Conservation (phyloP, 2,329 filamentous ascomycete species). For the Colletotrichum kahawae region DNA sequence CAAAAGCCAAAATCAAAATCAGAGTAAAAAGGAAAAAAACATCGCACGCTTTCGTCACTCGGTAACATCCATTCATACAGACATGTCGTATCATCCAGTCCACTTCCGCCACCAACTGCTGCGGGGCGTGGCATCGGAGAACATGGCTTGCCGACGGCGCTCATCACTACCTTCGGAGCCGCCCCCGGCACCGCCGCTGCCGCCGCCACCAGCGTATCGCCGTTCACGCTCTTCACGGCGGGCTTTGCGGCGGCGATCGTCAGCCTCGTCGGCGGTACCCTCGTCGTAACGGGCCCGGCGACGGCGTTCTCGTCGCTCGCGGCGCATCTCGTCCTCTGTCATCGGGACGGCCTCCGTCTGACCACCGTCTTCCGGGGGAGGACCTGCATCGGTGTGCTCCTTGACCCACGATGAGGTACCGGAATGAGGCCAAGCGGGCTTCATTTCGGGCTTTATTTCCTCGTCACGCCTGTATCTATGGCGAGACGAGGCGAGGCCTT, state of each 20-base stretch:
- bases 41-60: conserved; percentile 7
- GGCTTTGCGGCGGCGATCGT: conserved; percentile 48
- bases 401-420: conserved; percentile 72
- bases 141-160: conserved; percentile 45
- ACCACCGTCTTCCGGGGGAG: conserved; percentile 54
- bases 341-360: conserved; percentile 39
- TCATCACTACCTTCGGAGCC: conserved; percentile 51
- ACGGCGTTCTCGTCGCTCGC: conserved; percentile 52
- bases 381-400: conserved; percentile 66
- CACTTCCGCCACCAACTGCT: conserved; percentile 67
- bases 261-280: conserved; percentile 43
- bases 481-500: conserved; percentile 42
- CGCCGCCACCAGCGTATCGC: conserved; percentile 16
- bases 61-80: conserved; percentile 15
- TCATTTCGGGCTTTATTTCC: conserved; percentile 35
- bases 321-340: conserved; percentile 52
- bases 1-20: neutral
- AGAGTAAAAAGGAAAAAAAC: conserved; percentile 1
- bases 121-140: conserved; percentile 50
- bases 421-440: conserved; percentile 63
- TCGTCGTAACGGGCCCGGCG: conserved; percentile 50
- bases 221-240: conserved; percentile 49
- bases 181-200: conserved; percentile 26
- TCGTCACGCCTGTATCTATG: conserved; percentile 33
- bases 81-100: conserved; percentile 37